Conservation (phyloP, 129 eudicot genomes). For the sunflower (Helianthus annuus) region DNA sequence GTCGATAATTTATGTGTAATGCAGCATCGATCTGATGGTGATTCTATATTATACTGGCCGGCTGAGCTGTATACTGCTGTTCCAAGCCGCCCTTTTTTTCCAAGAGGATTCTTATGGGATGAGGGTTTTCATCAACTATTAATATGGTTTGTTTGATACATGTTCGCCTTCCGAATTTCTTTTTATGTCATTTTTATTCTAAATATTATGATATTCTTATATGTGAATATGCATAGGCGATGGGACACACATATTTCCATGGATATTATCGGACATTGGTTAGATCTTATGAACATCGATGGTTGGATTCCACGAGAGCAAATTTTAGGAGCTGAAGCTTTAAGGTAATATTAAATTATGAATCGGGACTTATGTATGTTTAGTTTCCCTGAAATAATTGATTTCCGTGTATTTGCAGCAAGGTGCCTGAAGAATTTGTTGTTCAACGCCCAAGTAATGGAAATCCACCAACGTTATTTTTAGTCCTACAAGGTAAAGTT, state of each 20-base stretch:
- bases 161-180: neutral
- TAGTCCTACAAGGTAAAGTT: slow-evolving; percentile 73
- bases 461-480: slow-evolving; percentile 89
- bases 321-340: slow-evolving; percentile 95
- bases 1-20: slow-evolving; percentile 34
- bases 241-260: slow-evolving; percentile 82
- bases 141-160: slow-evolving; percentile 60
- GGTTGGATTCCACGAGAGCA: slow-evolving; percentile 99
- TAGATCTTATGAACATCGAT: slow-evolving; percentile 95
- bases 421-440: slow-evolving; percentile 91
- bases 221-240: slow-evolving; percentile 53
- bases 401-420: slow-evolving; percentile 47
- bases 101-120: slow-evolving; percentile 97
- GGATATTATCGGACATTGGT: slow-evolving; percentile 98
- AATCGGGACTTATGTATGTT: slow-evolving; percentile 2
- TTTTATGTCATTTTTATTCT: neutral
- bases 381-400: slow-evolving; percentile 4
- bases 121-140: slow-evolving; percentile 98
- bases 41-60: slow-evolving; percentile 82
- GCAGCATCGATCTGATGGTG: slow-evolving; percentile 63
- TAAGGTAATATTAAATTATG: slow-evolving; percentile 52
- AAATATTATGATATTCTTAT: neutral
- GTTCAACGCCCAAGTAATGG: slow-evolving; percentile 91
- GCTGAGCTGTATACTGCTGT: slow-evolving; percentile 98
- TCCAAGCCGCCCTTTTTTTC: slow-evolving; percentile 97